Conservation (phyloP, 176 grass and related monocot species). For the Dactylis glomerata region DNA sequence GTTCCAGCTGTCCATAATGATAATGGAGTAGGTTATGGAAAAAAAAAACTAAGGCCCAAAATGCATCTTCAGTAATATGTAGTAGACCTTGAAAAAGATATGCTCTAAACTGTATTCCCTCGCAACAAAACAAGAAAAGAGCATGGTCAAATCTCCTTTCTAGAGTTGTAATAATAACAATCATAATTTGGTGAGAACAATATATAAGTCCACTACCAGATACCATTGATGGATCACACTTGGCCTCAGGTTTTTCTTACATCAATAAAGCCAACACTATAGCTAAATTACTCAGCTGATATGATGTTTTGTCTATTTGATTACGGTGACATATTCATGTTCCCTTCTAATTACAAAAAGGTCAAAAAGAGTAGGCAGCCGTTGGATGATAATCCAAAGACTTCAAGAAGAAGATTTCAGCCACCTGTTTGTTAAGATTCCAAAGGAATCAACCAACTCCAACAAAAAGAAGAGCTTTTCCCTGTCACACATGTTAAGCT, state of each 20-base stretch:
- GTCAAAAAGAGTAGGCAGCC: neutral
- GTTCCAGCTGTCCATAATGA: too few species aligned
- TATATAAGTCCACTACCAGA: neutral
- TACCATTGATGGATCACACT: neutral
- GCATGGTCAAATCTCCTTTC: neutral
- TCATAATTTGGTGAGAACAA: neutral
- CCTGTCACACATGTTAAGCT: neutral
- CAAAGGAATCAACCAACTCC: neutral
- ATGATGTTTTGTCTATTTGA: neutral
- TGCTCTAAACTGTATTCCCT: too few species aligned
- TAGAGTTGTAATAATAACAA: neutral
- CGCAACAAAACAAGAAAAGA: neutral
- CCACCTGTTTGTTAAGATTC: neutral
- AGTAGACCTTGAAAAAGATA: too few species aligned
- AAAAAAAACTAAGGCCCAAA: too few species aligned
- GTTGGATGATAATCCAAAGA: neutral
- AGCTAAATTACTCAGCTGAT: neutral
- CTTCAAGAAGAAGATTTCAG: neutral
- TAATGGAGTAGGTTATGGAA: too few species aligned
- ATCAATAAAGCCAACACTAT: neutral
- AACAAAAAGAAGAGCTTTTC: neutral
- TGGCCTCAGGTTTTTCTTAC: neutral
- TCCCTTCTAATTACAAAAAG: neutral
- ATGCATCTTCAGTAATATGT: too few species aligned
- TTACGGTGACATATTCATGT: neutral